Conservation (phyloP, 148 eudicot genomes). For the Amaranthus palmeri region DNA sequence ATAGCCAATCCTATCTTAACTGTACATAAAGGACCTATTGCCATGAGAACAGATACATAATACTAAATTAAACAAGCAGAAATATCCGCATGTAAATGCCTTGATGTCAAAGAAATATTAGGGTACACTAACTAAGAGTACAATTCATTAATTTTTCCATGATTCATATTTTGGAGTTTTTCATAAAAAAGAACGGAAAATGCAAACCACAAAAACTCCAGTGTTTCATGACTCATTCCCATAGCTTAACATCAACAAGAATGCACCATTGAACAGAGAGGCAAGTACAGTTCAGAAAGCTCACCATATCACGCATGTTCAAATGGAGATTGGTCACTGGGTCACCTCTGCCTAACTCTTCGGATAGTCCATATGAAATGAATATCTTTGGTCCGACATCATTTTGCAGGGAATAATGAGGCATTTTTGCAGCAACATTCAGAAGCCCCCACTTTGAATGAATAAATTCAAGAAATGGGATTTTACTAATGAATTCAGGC, state of each 20-base stretch:
- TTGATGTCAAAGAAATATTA: neutral
- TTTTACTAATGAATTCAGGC: conserved; percentile 82
- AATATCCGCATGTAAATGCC: no score
- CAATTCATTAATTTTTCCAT: no score
- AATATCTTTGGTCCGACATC: conserved; percentile 88
- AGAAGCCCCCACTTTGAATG: conserved; percentile 97
- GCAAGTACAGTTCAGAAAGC: conserved; percentile 16
- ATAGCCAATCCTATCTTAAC: neutral
- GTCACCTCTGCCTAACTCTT: conserved; percentile 68
- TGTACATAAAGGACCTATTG: neutral
- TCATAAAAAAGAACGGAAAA: neutral
- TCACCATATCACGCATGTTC: conserved; percentile 91
- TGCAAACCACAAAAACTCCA: neutral
- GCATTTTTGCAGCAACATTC: conserved; percentile 94
- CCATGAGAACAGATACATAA: neutral
- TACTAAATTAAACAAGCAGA: neutral
- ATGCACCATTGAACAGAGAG: neutral
- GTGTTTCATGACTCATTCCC: neutral
- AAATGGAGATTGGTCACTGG: conserved; percentile 72
- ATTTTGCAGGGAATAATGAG: conserved; percentile 91
- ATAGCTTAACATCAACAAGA: neutral
- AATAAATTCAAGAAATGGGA: conserved; percentile 88
- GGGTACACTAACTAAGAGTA: neutral
- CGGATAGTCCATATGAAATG: conserved; percentile 66
- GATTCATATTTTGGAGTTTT: no score